Percentiles rank a stretch among this genome's conserved stretches.
These are phyloP conservation scores for Colletotrichum cereale DNA, from an alignment of 2,329 filamentous ascomycete genomes.

Conservation along the genomic window DNA sequence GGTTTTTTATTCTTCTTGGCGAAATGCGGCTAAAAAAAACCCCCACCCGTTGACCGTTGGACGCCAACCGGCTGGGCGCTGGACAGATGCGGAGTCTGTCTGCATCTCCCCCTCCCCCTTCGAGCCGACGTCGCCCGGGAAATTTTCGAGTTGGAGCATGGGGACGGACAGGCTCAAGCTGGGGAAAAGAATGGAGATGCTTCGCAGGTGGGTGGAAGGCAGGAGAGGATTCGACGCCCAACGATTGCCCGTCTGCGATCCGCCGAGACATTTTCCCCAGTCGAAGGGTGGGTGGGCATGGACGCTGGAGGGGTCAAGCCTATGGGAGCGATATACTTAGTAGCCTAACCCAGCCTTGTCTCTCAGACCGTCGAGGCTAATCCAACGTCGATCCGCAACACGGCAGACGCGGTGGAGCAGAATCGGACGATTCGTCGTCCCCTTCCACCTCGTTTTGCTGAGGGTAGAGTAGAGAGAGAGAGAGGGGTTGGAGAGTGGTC, in stretches of 20 bases:
- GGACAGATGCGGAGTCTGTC: background rate
- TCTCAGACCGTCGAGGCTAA: slow-evolving; percentile 16
- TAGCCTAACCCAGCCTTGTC: background rate
- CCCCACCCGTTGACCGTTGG: too few species aligned
- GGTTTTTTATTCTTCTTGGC: background rate
- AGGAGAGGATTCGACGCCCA: background rate
- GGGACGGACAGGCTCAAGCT: background rate
- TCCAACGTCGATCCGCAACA: slow-evolving; percentile 10
- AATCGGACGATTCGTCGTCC: background rate
- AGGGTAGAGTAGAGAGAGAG: background rate
- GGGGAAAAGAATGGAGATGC: slow-evolving; percentile 8
- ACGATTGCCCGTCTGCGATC: slow-evolving; percentile 14
- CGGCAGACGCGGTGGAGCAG: background rate
- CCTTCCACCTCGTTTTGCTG: background rate
- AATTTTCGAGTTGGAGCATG: slow-evolving; percentile 26
- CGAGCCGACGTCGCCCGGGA: slow-evolving; percentile 22
- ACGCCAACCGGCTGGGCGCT: slow-evolving; percentile 16
- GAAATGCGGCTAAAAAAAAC: background rate
- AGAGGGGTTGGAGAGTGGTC: background rate
- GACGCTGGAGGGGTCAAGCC: background rate
- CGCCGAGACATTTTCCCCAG: slow-evolving; percentile 20
- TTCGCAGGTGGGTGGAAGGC: background rate
- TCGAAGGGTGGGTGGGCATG: background rate
- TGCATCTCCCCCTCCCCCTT: background rate
- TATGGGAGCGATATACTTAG: background rate